These are phyloP conservation scores for Pichia sp. DNA, from an alignment of 1,139 yeast genomes.

Conservation along the genomic window DNA sequence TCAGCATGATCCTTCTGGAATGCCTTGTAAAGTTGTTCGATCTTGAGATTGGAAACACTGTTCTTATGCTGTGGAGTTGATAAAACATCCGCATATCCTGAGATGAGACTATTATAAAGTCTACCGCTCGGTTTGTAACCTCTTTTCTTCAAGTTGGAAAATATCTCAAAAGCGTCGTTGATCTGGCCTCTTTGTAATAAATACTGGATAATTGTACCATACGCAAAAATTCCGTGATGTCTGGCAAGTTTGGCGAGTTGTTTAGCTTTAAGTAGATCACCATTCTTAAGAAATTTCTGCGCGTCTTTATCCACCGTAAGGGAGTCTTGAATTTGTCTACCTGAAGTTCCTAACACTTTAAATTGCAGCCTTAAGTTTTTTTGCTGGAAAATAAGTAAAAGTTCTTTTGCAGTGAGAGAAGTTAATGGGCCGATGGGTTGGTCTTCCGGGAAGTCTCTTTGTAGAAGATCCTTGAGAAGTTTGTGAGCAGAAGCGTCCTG, in stretches of 20 bases:
- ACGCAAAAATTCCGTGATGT: slow-evolving; percentile 46
- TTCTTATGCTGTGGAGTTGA: slow-evolving; percentile 6
- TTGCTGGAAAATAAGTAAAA: slow-evolving; percentile 25
- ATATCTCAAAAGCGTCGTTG: slow-evolving; percentile 42
- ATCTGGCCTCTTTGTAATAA: slow-evolving; percentile 33
- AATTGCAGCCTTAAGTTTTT: slow-evolving; percentile 40
- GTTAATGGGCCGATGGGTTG: slow-evolving; percentile 22
- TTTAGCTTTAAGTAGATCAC: slow-evolving; percentile 45
- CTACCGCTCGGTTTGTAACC: slow-evolving; percentile 46
- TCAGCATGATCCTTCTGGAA: slow-evolving; percentile 17
- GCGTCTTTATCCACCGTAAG: slow-evolving; percentile 47
- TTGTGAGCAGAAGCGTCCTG: slow-evolving; percentile 22
- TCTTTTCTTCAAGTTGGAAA: slow-evolving; percentile 54
- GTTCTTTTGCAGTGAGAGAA: slow-evolving; percentile 22
- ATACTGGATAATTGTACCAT: slow-evolving; percentile 52
- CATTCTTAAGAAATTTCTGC: slow-evolving; percentile 40
- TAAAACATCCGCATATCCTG: slow-evolving; percentile 42
- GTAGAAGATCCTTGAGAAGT: slow-evolving; percentile 17
- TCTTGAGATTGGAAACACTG: slow-evolving; percentile 23
- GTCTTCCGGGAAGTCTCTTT: slow-evolving; percentile 15
- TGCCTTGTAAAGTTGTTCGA: slow-evolving; percentile 21
- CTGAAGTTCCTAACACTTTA: slow-evolving; percentile 50
- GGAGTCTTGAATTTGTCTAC: slow-evolving; percentile 50
- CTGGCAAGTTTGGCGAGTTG: slow-evolving; percentile 45
- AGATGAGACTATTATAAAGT: slow-evolving; percentile 48